Conservation (phyloP, 1,284 basidiomycete species). For the Trichosporon faecale region DNA sequence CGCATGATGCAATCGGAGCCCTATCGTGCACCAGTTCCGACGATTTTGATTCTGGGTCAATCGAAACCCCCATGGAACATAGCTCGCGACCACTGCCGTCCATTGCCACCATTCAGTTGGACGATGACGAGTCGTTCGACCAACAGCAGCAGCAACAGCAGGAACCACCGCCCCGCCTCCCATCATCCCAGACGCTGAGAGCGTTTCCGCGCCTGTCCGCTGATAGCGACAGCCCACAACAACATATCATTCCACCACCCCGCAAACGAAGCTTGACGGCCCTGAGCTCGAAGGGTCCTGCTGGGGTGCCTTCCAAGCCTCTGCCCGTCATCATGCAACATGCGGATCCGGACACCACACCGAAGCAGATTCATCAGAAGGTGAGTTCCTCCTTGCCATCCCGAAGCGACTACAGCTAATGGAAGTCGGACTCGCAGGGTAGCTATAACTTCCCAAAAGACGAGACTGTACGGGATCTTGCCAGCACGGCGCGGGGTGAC, state of each 20-base stretch:
- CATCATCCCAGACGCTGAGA: background rate
- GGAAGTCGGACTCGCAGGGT: background rate
- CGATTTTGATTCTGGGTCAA: background rate
- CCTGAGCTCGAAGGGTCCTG: background rate
- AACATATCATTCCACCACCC: constrained; percentile 3
- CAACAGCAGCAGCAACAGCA: background rate
- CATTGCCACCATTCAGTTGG: background rate
- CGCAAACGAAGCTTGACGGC: background rate
- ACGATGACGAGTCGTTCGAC: constrained; percentile 3
- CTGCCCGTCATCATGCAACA: constrained; percentile 5
- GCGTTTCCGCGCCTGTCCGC: background rate
- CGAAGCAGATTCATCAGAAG: background rate
- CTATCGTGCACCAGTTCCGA: background rate
- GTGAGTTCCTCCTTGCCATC: no score
- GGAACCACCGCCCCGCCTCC: background rate
- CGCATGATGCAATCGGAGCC: background rate
- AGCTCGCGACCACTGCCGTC: background rate
- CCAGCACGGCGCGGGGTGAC: background rate
- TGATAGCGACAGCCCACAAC: background rate
- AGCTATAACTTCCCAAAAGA: constrained; percentile 1
- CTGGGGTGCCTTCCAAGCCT: background rate
- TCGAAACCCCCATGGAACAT: background rate
- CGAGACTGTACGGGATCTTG: background rate
- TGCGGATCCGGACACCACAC: background rate
- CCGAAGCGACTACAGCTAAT: no score